phyloP scores from a whole-genome alignment of 2,329 filamentous ascomycete genomes.

The Aspergillus felis region DNA sequence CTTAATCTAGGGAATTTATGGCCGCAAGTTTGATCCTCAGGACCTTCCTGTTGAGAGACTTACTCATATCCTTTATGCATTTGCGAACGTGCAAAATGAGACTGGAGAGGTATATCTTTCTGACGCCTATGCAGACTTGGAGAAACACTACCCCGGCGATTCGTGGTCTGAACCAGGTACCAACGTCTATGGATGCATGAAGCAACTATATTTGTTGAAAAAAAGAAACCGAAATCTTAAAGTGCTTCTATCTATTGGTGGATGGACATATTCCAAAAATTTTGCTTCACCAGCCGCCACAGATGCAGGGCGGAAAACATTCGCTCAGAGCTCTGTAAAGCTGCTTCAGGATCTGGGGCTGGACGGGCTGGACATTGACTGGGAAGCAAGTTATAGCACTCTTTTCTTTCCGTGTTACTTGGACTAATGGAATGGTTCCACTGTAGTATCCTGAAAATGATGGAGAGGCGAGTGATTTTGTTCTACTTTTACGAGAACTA shows the following conservation, averaged over 20 bases:
- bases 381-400: constrained; percentile 48
- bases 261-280: constrained; percentile 75
- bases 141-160: constrained; percentile 67
- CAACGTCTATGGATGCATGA: constrained; percentile 73
- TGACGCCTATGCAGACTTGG: constrained; percentile 64
- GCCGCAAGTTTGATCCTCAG: constrained; percentile 76
- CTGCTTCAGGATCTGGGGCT: constrained; percentile 78
- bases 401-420: too few relatives aligned
- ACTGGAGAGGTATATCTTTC: constrained; percentile 74
- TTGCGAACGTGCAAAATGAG: constrained; percentile 71
- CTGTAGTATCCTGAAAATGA: too few relatives aligned
- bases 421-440: too few relatives aligned
- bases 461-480: too few relatives aligned
- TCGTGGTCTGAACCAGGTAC: constrained; percentile 63
- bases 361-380: constrained; percentile 44
- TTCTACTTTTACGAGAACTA: too few relatives aligned
- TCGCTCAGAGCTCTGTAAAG: constrained; percentile 66
- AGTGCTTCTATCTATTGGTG: constrained; percentile 76
- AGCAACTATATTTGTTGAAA: constrained; percentile 73
- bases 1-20: constrained; percentile 73
- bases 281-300: constrained; percentile 66
- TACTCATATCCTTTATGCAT: constrained; percentile 86
- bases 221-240: constrained; percentile 73
- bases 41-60: constrained; percentile 75
- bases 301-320: constrained; percentile 54